phyloP scores from a whole-genome alignment of 345 rosid species.

The Hypericum perforatum region DNA sequence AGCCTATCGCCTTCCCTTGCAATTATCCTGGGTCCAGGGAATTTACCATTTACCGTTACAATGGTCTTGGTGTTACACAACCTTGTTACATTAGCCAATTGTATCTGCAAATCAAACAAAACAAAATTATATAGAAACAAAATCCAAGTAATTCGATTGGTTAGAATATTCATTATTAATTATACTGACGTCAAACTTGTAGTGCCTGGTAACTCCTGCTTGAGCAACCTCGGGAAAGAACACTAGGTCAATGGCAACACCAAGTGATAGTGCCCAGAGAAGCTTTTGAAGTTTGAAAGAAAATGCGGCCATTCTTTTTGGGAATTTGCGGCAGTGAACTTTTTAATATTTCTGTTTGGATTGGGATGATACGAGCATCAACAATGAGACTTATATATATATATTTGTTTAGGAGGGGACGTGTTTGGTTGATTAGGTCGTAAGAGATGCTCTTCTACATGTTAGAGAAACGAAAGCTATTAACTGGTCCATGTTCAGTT shows the following conservation, averaged over 20 bases:
- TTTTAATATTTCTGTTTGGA: background rate
- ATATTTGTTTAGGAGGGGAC: background rate
- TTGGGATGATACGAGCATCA: background rate
- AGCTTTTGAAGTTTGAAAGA: conserved; percentile 5
- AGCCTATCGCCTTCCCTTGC: conserved; percentile 50
- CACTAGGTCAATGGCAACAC: conserved; percentile 13
- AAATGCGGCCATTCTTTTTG: conserved; percentile 15
- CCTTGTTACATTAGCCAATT: conserved; percentile 31
- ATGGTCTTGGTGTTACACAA: conserved; percentile 41
- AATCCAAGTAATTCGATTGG: background rate
- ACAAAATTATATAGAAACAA: background rate
- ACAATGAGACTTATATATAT: conserved; percentile 12
- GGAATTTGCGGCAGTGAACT: background rate
- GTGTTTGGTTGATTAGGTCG: conserved; percentile 19
- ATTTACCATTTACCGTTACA: conserved; percentile 41
- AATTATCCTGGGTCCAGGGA: conserved; percentile 43
- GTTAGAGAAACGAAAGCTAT: conserved; percentile 6
- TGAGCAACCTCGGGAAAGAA: conserved; percentile 27
- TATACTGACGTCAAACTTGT: conserved; percentile 44
- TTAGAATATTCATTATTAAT: background rate
- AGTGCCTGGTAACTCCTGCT: conserved; percentile 58
- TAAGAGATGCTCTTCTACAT: background rate
- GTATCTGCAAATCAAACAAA: conserved; percentile 19
- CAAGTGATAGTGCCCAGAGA: conserved; percentile 16
- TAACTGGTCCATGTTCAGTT: conserved; percentile 22